phyloP scores from a whole-genome alignment of 306 rosid species.

The Ziziphus jujuba region DNA sequence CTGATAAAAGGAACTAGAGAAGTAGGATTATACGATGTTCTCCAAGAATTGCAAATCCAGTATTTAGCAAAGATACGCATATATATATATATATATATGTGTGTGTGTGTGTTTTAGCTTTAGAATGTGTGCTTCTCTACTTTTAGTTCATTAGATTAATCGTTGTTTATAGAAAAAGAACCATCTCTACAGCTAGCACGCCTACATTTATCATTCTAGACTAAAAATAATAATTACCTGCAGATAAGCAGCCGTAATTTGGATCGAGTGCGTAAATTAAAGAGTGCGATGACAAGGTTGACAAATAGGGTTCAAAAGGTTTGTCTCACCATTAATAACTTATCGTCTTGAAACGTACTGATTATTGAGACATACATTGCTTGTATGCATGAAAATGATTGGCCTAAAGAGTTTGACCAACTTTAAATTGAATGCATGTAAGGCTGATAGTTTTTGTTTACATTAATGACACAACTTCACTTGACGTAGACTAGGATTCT shows the following conservation, averaged over 20 bases:
- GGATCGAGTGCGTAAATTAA: conserved; percentile 73
- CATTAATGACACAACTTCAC: background rate
- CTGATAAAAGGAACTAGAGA: background rate
- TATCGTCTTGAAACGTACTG: background rate
- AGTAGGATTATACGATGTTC: too few relatives aligned
- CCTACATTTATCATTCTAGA: conserved; percentile 1
- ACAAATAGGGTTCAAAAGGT: conserved; percentile 89
- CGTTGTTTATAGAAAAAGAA: background rate
- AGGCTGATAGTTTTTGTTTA: background rate
- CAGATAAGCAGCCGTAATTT: conserved; percentile 83
- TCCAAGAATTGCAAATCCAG: too few relatives aligned
- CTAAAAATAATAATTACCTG: conserved; percentile 4
- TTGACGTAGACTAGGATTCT: background rate
- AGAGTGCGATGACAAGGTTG: conserved; percentile 79
- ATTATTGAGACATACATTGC: background rate
- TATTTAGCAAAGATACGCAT: too few relatives aligned
- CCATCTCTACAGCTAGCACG: background rate
- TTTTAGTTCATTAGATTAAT: too few relatives aligned
- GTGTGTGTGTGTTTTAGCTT: too few relatives aligned
- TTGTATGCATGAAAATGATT: background rate
- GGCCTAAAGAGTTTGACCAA: too few relatives aligned
- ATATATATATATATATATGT: too few relatives aligned
- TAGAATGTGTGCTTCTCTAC: too few relatives aligned
- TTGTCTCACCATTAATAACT: conserved; percentile 1
- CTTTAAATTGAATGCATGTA: too few relatives aligned